Evolutionary conservation across 2,329 filamentous ascomycete genomes (phyloP).

Genomic region (Botrytis fragariae): DNA sequence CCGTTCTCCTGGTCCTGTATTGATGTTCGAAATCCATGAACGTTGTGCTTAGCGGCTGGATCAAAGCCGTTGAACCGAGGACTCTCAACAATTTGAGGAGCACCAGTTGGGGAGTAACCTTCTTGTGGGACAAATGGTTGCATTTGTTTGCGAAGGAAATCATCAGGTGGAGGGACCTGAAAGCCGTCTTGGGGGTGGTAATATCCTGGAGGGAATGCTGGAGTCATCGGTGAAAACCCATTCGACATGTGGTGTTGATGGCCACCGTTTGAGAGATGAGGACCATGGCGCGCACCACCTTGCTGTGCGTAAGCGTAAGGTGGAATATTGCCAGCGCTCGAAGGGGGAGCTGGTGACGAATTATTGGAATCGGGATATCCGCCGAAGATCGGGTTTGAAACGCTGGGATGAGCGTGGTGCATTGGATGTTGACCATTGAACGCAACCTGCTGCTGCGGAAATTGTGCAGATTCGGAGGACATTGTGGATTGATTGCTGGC

Average conservation of each 20-base stretch:
- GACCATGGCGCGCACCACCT: conserved; percentile 24
- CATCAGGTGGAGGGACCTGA: conserved; percentile 26
- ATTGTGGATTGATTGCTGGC: conserved; percentile 32
- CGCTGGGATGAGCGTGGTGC: conserved; percentile 54
- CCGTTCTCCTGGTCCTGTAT: conserved; percentile 43
- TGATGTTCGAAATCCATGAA: conserved; percentile 60
- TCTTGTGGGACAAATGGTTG: conserved; percentile 38
- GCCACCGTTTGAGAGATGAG: conserved; percentile 32
- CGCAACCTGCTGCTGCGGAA: conserved; percentile 26
- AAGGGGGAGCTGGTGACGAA: conserved; percentile 56
- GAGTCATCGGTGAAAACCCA: conserved; percentile 33
- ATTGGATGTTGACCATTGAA: conserved; percentile 38
- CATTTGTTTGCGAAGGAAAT: conserved; percentile 33
- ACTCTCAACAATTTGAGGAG: conserved; percentile 32
- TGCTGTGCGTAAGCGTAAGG: conserved; percentile 34
- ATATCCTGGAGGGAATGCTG: conserved; percentile 30
- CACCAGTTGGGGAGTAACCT: conserved; percentile 37
- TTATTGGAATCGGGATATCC: conserved; percentile 54
- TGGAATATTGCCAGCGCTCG: conserved; percentile 46
- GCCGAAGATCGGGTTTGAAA: conserved; percentile 56
- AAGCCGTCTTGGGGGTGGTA: conserved; percentile 32
- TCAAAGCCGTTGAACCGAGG: conserved; percentile 42
- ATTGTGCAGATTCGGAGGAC: conserved; percentile 23
- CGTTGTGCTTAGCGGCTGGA: conserved; percentile 58
- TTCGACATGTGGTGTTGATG: conserved; percentile 33